Percentiles rank a stretch among this genome's conserved stretches.
These are phyloP conservation scores for Groenewaldozyma tartarivorans DNA, from an alignment of 805 yeast species.

Conservation along the genomic window DNA sequence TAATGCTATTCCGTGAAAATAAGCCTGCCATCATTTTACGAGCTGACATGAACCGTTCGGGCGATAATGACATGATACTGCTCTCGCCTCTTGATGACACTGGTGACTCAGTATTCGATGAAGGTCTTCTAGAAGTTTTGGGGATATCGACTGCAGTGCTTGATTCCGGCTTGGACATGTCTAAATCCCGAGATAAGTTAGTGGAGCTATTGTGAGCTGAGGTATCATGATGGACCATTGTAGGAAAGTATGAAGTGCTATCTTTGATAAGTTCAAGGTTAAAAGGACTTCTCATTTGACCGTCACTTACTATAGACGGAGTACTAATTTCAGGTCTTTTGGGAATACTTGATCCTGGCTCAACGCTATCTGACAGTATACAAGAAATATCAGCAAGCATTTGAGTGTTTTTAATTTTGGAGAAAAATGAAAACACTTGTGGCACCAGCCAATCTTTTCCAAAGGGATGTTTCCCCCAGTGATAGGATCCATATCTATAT, in stretches of 20 bases:
- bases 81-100: constrained; percentile 28
- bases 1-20: constrained; percentile 1
- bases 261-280: constrained; percentile 10
- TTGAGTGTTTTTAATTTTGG: constrained; percentile 57
- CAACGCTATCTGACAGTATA: constrained; percentile 36
- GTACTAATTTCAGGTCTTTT: not conserved
- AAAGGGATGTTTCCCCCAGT: constrained; percentile 77
- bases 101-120: constrained; percentile 8
- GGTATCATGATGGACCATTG: not conserved
- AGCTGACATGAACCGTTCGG: constrained; percentile 13
- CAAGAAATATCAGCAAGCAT: constrained; percentile 88
- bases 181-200: not conserved
- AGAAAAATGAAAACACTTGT: constrained; percentile 55
- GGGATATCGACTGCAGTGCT: not conserved
- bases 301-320: not conserved
- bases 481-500: constrained; percentile 24
- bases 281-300: constrained; percentile 11
- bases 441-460: constrained; percentile 60
- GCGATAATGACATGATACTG: constrained; percentile 36
- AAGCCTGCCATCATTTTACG: constrained; percentile 8
- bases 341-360: not conserved
- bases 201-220: constrained; percentile 7
- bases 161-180: not conserved
- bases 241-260: constrained; percentile 6
- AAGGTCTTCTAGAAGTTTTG: not conserved